Conservation (phyloP, 2,329 filamentous ascomycete genomes). For the Arthrobotrys sinensis region DNA sequence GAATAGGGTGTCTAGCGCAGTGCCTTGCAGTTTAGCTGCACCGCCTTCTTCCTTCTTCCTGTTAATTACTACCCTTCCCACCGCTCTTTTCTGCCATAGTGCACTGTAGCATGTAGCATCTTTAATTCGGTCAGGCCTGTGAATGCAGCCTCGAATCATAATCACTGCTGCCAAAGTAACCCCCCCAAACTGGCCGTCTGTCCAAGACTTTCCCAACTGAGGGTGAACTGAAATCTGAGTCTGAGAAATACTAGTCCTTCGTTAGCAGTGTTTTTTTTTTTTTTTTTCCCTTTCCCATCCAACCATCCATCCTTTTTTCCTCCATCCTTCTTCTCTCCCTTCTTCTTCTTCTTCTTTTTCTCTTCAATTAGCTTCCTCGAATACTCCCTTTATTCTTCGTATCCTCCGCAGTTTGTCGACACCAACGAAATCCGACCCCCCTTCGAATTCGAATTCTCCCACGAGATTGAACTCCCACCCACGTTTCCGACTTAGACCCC, state of each 20-base stretch:
- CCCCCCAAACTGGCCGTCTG: conserved; percentile 33
- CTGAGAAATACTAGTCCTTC: conserved; percentile 19
- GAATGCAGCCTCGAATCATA: conserved; percentile 36
- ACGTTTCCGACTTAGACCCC: conserved; percentile 5
- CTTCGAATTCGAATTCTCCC: neutral
- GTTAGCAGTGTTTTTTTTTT: conserved; percentile 19
- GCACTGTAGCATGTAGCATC: conserved; percentile 32
- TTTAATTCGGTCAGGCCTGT: conserved; percentile 33
- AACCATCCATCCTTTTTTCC: conserved; percentile 17
- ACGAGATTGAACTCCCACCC: conserved; percentile 7
- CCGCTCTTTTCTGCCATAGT: conserved; percentile 33
- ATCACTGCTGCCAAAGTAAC: conserved; percentile 32
- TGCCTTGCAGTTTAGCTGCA: conserved; percentile 35
- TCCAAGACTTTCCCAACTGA: conserved; percentile 35
- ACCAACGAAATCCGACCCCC: conserved; percentile 21
- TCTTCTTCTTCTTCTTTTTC: conserved; percentile 20
- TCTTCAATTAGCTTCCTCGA: conserved; percentile 4
- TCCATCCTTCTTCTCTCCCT: conserved; percentile 17
- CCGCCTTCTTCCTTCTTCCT: conserved; percentile 27
- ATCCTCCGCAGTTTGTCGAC: conserved; percentile 12
- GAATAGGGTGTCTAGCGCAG: conserved; percentile 30
- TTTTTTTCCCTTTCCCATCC: conserved; percentile 30
- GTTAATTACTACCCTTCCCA: conserved; percentile 28
- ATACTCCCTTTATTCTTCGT: conserved; percentile 15
- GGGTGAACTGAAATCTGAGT: conserved; percentile 30